Evolutionary conservation across 202 grass and related monocot species (phyloP), one percentile per base, ranked within the genome.

Genomic region (Dendrocalamus latiflorus): DNA sequence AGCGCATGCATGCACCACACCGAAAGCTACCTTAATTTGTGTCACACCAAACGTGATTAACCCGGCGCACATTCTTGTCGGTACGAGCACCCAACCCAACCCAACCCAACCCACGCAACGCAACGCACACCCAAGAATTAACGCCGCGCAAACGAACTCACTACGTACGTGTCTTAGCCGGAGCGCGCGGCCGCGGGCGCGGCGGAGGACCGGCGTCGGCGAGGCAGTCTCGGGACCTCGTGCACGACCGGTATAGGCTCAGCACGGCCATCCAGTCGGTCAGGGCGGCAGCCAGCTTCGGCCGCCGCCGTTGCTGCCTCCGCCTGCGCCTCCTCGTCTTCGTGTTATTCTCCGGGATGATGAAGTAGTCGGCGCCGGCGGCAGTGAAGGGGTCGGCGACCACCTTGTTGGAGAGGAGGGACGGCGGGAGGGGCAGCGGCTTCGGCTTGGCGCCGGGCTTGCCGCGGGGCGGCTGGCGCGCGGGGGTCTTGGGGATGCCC

Each of bases 251-350:
- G 28, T 90, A 80, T 0, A 86, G 33, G 88, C 83, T 90, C 3
- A 90, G 88, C 68, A 86, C 67, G 42, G 79, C 82, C 66, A 91
- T 80, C 83, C 83, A 80, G 73, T 85, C 88, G 4, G 85, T 49
- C 14, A 97, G 62, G 26, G 81, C 73, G 54, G 65, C 43, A 48
- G 69, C 75, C 6, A 87, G 70, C 77, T 70, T 84, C 34, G 89
- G 85, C 18, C 89, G 85, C 3, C 62, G 66, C 1, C 18, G 51
- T 71, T 22, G 84, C 12, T 55, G 84, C 18, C 25, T 43, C 7
- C 56, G 38, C 13, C 54, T 30, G 70, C 84, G 78, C 62, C 75
- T 42, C 65, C 56, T 65, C n/a, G 81, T 49, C 41, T 77, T 82
- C 12, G 74, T 48, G 7, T 42, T 28, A 16, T 55, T 82, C 25